Base-by-base conservation (phyloP, 202 grass and related monocot species). In the Setaria viridis region DNA sequence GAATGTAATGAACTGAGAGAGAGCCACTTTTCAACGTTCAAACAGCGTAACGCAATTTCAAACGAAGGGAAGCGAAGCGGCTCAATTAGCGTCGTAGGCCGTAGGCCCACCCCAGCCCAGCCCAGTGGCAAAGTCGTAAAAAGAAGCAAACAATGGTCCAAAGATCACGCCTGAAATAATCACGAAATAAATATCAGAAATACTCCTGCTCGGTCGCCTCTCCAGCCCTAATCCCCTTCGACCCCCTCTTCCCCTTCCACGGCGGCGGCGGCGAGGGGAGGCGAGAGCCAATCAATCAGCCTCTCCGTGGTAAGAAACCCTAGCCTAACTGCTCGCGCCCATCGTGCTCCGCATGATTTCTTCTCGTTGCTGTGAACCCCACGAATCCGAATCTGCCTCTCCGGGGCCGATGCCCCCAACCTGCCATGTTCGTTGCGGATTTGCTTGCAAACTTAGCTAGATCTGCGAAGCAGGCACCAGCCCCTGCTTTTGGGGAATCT, bases 161-260 rank as follows among this genome's bases (percentile, higher is more conserved):
- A 66, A 66, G 32, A 17, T 66, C 62, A 67, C 15, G 15, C 33
- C 34, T 37, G 34, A 4, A 41, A 17, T 19, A 19, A 41, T 19
- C 34, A 0, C 64, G 15, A 41, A 67, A 67, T 67, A 67, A 67
- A 67, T 67, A 67, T 67, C 64, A 15, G 15, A 41, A 67, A 67
- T 19, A 41, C 64, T 67, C 64, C 20, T 55, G 9, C n/a, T 3
- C 2, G 32, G 14, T 67, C 64, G 34, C 16, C 33, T 1, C 14
- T 37, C 35, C 63, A 37, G 34, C 64, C 64, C 64, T 66, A 66
- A 66, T 37, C 63, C 63, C 63, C 63, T 66, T 66, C 64, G 14
- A 19, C 6, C 33, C 33, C 16, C 15, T 41, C 5, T 67, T 19
- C 33, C 64, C 34, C 16, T 67, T 37, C 34, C 2, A 37, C 64